Percentiles rank a stretch among this genome's conserved stretches.
Conservation (phyloP, 371 early-diverging fungal species). For the Mortierella sp. region DNA sequence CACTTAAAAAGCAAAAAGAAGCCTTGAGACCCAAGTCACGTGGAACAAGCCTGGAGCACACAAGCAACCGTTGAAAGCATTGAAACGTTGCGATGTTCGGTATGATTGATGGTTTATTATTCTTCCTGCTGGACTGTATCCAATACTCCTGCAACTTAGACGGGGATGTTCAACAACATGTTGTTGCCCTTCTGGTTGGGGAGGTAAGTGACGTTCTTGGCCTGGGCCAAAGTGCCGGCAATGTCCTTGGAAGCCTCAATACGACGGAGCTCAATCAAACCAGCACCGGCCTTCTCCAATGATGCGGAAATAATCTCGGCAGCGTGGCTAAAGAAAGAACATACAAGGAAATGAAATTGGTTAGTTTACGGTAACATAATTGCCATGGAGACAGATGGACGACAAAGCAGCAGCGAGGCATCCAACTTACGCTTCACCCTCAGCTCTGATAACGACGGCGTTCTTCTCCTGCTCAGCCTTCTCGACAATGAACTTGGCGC, state of each 20-base stretch:
- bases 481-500: slow-evolving; percentile 58
- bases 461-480: slow-evolving; percentile 98
- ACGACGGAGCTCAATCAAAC: slow-evolving; percentile 95
- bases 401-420: background rate
- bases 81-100: background rate
- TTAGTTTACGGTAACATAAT: background rate
- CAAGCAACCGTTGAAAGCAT: background rate
- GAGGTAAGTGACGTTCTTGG: slow-evolving; percentile 94
- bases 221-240: slow-evolving; percentile 87
- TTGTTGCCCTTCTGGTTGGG: slow-evolving; percentile 71
- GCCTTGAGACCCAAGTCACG: background rate
- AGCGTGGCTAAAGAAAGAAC: slow-evolving; percentile 67
- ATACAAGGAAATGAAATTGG: background rate
- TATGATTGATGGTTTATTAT: background rate
- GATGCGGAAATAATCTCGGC: slow-evolving; percentile 92
- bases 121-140: slow-evolving; percentile 68
- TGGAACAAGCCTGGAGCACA: background rate
- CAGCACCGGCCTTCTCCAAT: slow-evolving; percentile 92
- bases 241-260: slow-evolving; percentile 98
- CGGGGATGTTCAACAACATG: slow-evolving; percentile 58
- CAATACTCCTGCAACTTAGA: slow-evolving; percentile 70
- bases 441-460: slow-evolving; percentile 97
- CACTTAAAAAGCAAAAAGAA: background rate
- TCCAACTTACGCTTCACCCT: slow-evolving; percentile 90
- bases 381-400: background rate